Conservation (phyloP, 2,329 filamentous ascomycete species). For the Ascosphaera apis region DNA sequence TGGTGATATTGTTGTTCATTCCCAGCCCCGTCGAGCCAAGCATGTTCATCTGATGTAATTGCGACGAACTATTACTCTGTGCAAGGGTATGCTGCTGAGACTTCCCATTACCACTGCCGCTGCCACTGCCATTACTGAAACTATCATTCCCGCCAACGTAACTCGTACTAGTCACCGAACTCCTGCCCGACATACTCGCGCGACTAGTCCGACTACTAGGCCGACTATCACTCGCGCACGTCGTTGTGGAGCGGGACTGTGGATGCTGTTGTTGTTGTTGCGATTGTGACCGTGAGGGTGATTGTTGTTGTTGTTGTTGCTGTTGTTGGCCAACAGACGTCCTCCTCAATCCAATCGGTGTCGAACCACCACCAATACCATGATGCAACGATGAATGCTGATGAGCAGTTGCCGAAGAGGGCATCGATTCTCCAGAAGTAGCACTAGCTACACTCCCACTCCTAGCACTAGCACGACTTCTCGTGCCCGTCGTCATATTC, state of each 20-base stretch:
- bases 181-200: constrained; percentile 19
- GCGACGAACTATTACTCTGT: too few relatives aligned
- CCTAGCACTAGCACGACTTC: constrained; percentile 18
- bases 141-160: too few relatives aligned
- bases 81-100: too few relatives aligned
- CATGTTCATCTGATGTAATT: constrained; percentile 2
- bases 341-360: too few relatives aligned
- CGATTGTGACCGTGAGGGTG: constrained; percentile 13
- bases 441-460: constrained; percentile 21
- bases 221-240: constrained; percentile 29
- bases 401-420: too few relatives aligned
- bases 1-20: constrained; percentile 39
- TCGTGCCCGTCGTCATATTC: constrained; percentile 27
- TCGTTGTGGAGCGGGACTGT: constrained; percentile 5
- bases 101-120: too few relatives aligned
- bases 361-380: too few relatives aligned
- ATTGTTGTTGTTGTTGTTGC: too few relatives aligned
- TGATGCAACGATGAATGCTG: too few relatives aligned
- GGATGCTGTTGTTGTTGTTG: constrained; percentile 26
- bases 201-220: constrained; percentile 50
- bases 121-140: too few relatives aligned
- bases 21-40: constrained; percentile 32
- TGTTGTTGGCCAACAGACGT: too few relatives aligned
- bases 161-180: constrained; percentile 13
- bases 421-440: constrained; percentile 14